phyloP scores from a whole-genome alignment of 2,329 filamentous ascomycete genomes.

The Colletotrichum musicola region DNA sequence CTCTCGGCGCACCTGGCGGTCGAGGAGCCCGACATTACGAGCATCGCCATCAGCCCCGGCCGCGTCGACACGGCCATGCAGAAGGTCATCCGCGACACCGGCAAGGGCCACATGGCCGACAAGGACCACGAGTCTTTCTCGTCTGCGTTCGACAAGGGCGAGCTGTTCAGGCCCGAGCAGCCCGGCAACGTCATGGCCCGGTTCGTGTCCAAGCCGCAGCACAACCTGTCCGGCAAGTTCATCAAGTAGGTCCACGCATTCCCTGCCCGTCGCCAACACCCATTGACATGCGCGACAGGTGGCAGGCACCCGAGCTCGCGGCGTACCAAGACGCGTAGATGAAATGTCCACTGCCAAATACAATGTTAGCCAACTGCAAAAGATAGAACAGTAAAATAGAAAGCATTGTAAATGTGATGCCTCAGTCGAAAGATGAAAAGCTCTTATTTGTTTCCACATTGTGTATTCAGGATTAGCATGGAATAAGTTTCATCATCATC shows the following conservation, averaged over 20 bases:
- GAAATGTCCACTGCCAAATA: constrained; percentile 32
- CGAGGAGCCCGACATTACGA: constrained; percentile 83
- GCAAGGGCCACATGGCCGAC: constrained; percentile 62
- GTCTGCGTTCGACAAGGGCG: constrained; percentile 76
- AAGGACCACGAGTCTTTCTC: constrained; percentile 76
- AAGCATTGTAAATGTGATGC: constrained; percentile 46
- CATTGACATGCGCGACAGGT: constrained; percentile 55
- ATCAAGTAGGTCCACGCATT: constrained; percentile 68
- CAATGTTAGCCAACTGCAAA: constrained; percentile 41
- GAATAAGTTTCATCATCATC: constrained; percentile 79
- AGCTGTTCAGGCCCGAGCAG: constrained; percentile 83
- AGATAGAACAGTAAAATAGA: constrained; percentile 41
- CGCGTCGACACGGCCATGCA: constrained; percentile 94
- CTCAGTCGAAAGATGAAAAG: constrained; percentile 91
- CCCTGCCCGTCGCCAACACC: neutral
- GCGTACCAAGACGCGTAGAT: constrained; percentile 59
- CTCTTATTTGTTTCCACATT: constrained; percentile 77
- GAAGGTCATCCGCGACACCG: constrained; percentile 77
- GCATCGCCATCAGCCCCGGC: constrained; percentile 81
- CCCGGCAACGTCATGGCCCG: constrained; percentile 89
- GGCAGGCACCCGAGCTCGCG: constrained; percentile 65
- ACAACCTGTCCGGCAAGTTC: constrained; percentile 80
- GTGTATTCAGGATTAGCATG: constrained; percentile 81
- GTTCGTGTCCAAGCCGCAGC: constrained; percentile 74
- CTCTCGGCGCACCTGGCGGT: constrained; percentile 77